A percentile compares a stretch with the other conserved stretches of the same genome.
Conservation (phyloP, 1,139 yeast species). For the Casaregolazyma lundiana region DNA sequence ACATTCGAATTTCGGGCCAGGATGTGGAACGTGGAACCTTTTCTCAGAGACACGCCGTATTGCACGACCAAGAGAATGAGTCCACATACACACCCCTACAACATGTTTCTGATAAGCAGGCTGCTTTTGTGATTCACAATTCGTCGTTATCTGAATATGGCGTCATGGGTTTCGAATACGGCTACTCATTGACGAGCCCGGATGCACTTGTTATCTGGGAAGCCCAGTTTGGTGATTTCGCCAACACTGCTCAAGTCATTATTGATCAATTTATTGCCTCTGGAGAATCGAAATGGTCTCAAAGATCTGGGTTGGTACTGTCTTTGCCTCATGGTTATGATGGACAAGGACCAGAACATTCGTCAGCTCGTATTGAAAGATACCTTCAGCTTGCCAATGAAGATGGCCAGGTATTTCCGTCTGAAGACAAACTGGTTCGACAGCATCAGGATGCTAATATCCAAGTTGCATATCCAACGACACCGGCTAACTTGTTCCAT, state of each 20-base stretch:
- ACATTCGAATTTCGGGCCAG: constrained; percentile 97
- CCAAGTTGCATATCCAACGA: constrained; percentile 97
- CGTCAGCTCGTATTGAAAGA: constrained; percentile 96
- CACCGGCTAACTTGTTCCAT: constrained; percentile 97
- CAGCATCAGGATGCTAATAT: constrained; percentile 98
- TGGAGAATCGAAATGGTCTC: constrained; percentile 98
- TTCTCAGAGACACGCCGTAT: constrained; percentile 98
- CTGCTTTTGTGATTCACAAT: constrained; percentile 83
- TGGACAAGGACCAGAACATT: constrained; percentile 99
- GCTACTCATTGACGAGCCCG: constrained; percentile 96
- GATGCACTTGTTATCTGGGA: constrained; percentile 98
- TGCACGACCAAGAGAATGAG: constrained; percentile 92
- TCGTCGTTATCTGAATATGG: constrained; percentile 99
- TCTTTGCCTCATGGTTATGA: constrained; percentile 99
- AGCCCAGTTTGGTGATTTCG: constrained; percentile 99
- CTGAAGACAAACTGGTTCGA: constrained; percentile 81
- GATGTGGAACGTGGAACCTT: constrained; percentile 99
- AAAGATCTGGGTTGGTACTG: constrained; percentile 92
- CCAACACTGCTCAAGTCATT: constrained; percentile 98
- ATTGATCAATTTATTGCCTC: constrained; percentile 95
- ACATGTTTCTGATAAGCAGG: constrained; percentile 74
- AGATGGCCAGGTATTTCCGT: constrained; percentile 92
- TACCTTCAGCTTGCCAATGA: constrained; percentile 94
- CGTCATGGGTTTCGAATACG: constrained; percentile 98
- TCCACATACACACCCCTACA: constrained; percentile 78